Percentiles rank a stretch among this genome's conserved stretches.
phyloP scores from a whole-genome alignment of 2,329 filamentous ascomycete genomes.

The Metarhizium anisopliae region DNA sequence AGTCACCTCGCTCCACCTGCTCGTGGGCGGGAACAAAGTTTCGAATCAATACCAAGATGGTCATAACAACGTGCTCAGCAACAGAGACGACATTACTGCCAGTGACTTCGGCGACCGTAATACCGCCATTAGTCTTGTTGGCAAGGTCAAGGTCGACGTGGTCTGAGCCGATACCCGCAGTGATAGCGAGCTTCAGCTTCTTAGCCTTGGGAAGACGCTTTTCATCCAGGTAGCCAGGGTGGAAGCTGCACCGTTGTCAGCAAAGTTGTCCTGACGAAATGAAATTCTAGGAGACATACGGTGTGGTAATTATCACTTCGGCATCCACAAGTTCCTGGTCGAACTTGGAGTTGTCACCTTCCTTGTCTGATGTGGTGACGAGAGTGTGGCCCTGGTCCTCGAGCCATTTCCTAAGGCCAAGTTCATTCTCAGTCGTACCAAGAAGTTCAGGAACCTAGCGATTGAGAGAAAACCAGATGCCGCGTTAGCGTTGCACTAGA shows the following conservation, averaged over 20 bases:
- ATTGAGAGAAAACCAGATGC: neutral
- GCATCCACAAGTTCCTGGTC: slow-evolving; percentile 94
- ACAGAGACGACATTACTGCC: slow-evolving; percentile 98
- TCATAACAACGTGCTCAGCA: slow-evolving; percentile 99
- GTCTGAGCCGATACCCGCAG: slow-evolving; percentile 95
- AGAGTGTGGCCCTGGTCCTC: slow-evolving; percentile 95
- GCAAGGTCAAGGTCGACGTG: slow-evolving; percentile 95
- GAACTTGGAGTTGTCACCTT: slow-evolving; percentile 84
- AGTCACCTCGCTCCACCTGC: slow-evolving; percentile 79
- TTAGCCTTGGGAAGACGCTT: slow-evolving; percentile 96
- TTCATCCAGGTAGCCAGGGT: slow-evolving; percentile 93
- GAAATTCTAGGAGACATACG: slow-evolving; percentile 41
- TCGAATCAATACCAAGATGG: slow-evolving; percentile 88
- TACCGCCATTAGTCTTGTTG: slow-evolving; percentile 95
- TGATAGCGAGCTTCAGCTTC: slow-evolving; percentile 96
- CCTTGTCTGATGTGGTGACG: slow-evolving; percentile 96
- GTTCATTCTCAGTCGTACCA: slow-evolving; percentile 96
- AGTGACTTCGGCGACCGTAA: slow-evolving; percentile 96
- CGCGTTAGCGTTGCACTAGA: neutral
- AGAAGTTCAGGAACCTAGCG: slow-evolving; percentile 66
- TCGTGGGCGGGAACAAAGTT: slow-evolving; percentile 99
- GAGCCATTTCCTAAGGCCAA: slow-evolving; percentile 94
- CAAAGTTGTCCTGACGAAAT: neutral
- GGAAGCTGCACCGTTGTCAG: slow-evolving; percentile 55
- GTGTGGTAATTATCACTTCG: slow-evolving; percentile 98